A percentile compares a stretch with the other conserved stretches of the same genome.
Conservation (phyloP, 2,329 filamentous ascomycete genomes). For the Didymella arachidicola region DNA sequence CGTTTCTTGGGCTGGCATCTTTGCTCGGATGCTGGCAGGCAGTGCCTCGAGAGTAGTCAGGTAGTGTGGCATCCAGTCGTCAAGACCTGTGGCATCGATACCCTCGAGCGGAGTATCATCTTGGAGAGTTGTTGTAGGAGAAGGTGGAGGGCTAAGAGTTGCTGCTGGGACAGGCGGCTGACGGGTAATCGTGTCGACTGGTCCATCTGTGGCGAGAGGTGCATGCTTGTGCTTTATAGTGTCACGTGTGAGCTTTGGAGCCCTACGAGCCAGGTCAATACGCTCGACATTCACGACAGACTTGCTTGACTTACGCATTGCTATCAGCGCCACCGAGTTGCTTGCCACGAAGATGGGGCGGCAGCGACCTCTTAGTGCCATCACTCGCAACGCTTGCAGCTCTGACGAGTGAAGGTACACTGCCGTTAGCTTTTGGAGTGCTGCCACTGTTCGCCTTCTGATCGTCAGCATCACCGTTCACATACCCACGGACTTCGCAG, state of each 20-base stretch:
- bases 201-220: constrained; percentile 32
- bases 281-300: background rate
- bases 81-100: constrained; percentile 23
- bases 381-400: constrained; percentile 13
- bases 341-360: constrained; percentile 30
- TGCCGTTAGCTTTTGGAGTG: constrained; percentile 13
- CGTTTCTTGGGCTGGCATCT: constrained; percentile 33
- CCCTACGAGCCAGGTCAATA: background rate
- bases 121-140: constrained; percentile 18
- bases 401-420: constrained; percentile 15
- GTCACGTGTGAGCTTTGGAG: background rate
- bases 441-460: constrained; percentile 19
- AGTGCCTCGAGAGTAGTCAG: constrained; percentile 45
- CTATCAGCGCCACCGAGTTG: background rate
- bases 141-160: constrained; percentile 22
- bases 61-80: constrained; percentile 49
- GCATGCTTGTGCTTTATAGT: constrained; percentile 14
- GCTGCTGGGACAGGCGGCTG: constrained; percentile 13
- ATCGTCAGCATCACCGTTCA: constrained; percentile 19
- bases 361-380: constrained; percentile 23
- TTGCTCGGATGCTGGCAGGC: constrained; percentile 3
- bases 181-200: constrained; percentile 24
- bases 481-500: constrained; percentile 16
- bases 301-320: background rate
- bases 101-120: constrained; percentile 6